Conservation (phyloP, 2,329 filamentous ascomycete genomes). For the Lasiodiplodia hormozganensis region DNA sequence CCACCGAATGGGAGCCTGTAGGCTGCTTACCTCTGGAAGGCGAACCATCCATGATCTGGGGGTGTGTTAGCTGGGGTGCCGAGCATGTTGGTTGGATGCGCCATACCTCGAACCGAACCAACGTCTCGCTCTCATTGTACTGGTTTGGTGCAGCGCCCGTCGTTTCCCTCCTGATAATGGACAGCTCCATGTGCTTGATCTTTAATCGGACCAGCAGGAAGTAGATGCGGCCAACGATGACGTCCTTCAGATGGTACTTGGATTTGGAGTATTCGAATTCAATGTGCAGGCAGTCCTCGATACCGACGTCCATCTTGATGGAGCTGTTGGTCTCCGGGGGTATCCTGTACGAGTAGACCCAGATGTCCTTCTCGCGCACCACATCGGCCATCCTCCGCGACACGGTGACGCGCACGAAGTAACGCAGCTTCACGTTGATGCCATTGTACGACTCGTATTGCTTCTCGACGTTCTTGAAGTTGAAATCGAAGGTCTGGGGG, state of each 20-base stretch:
- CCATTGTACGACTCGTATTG: slow-evolving; percentile 99
- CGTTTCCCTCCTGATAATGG: slow-evolving; percentile 95
- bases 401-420: slow-evolving; percentile 97
- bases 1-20: neutral
- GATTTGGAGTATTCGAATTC: slow-evolving; percentile 99
- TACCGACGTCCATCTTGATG: slow-evolving; percentile 99
- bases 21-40: slow-evolving; percentile 77
- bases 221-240: slow-evolving; percentile 98
- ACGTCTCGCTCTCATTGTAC: slow-evolving; percentile 98
- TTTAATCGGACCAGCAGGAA: slow-evolving; percentile 96
- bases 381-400: slow-evolving; percentile 97
- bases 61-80: slow-evolving; percentile 30
- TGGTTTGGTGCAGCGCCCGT: slow-evolving; percentile 97
- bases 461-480: slow-evolving; percentile 99
- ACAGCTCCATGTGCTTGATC: slow-evolving; percentile 99
- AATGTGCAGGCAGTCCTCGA: slow-evolving; percentile 98
- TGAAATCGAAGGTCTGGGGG: slow-evolving; percentile 98
- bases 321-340: slow-evolving; percentile 97
- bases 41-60: slow-evolving; percentile 98
- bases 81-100: neutral
- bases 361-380: slow-evolving; percentile 98
- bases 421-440: slow-evolving; percentile 98
- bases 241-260: slow-evolving; percentile 98
- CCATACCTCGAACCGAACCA: slow-evolving; percentile 90
- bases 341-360: slow-evolving; percentile 99